Evolutionary conservation across 2,329 filamentous ascomycete species (phyloP).

Genomic region (Cytospora piceae): DNA sequence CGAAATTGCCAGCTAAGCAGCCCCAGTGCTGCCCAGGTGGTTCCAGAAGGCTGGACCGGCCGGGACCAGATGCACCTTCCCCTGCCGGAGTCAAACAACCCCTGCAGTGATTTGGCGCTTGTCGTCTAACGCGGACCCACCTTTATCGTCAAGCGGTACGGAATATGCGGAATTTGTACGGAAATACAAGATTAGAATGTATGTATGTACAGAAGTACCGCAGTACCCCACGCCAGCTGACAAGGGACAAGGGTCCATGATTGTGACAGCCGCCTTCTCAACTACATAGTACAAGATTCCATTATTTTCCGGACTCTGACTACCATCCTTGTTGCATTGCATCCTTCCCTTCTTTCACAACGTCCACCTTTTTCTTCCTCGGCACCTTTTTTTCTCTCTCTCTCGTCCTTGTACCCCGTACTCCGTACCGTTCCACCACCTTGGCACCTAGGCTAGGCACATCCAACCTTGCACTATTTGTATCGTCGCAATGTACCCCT

Average conservation of each 20-base stretch:
- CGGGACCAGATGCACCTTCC: slow-evolving; percentile 6
- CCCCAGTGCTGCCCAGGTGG: not conserved
- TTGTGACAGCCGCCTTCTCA: not conserved
- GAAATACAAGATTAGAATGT: not conserved
- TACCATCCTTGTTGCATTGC: not conserved
- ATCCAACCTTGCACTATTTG: no score
- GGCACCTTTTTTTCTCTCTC: not conserved
- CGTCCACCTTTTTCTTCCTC: not conserved
- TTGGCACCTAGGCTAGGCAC: no score
- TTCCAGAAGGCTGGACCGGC: slow-evolving; percentile 9
- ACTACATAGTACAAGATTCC: not conserved
- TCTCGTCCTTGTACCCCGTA: not conserved
- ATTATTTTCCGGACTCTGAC: not conserved
- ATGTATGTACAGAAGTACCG: not conserved
- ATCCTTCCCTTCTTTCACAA: not conserved
- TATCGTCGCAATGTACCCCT: no score
- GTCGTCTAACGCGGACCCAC: slow-evolving; percentile 1
- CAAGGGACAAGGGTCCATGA: not conserved
- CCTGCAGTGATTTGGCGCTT: slow-evolving; percentile 20
- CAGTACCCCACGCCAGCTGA: not conserved
- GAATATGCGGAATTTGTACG: not conserved
- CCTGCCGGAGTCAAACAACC: not conserved
- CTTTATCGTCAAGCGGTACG: not conserved
- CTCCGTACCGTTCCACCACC: not conserved
- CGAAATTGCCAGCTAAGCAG: no score